A percentile compares a stretch with the other conserved stretches of the same genome.
Conservation (phyloP, 140 eudicot species). For the Senecio squalidus region DNA sequence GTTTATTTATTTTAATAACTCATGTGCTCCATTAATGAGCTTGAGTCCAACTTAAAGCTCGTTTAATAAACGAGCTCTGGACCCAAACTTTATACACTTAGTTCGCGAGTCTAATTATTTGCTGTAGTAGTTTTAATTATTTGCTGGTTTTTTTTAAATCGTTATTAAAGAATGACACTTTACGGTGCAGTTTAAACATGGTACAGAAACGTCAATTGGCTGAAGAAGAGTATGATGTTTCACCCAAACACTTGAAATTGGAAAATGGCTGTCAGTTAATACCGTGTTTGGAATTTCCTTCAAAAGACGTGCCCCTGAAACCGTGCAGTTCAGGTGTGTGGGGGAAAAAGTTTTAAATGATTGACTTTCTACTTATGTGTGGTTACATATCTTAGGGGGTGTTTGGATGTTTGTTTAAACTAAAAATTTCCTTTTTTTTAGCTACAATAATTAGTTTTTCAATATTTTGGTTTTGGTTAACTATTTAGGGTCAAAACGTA, state of each 20-base stretch:
- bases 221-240: conserved; percentile 38
- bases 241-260: conserved; percentile 46
- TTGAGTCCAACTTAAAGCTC: no score
- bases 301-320: conserved; percentile 1
- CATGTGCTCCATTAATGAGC: no score
- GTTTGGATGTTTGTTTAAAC: not conserved
- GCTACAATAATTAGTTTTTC: not conserved
- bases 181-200: conserved; percentile 42
- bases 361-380: no score
- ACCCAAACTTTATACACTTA: no score
- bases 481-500: no score
- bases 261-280: conserved; percentile 25
- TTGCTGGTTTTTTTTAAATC: no score
- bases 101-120: no score
- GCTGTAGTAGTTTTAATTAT: no score
- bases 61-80: no score
- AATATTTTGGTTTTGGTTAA: not conserved
- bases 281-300: conserved; percentile 30
- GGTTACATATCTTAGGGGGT: not conserved
- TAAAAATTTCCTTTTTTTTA: not conserved
- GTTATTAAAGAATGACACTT: no score
- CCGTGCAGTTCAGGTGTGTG: conserved; percentile 33
- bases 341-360: conserved; percentile 2
- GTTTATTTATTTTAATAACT: no score
- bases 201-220: conserved; percentile 49